These are phyloP conservation scores for Dioszegia crocea DNA, from an alignment of 768 basidiomycete genomes.

Conservation along the genomic window DNA sequence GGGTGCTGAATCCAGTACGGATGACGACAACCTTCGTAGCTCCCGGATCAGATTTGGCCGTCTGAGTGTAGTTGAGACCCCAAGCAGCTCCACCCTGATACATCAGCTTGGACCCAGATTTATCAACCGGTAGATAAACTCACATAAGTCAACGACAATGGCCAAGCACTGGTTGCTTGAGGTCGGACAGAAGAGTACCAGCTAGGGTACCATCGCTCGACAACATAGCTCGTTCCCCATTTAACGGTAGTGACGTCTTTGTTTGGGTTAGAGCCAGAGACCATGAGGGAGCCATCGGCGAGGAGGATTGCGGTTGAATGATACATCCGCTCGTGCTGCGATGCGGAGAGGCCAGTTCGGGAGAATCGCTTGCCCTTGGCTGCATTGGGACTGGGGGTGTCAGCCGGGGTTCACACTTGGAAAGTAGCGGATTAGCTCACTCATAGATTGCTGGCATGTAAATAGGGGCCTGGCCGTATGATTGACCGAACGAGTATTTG, in stretches of 20 bases:
- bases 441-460: conserved; percentile 77
- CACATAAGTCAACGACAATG: conserved; percentile 64
- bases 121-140: background rate
- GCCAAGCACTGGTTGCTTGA: conserved; percentile 57
- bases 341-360: conserved; percentile 58
- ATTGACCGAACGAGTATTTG: conserved; percentile 54
- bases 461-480: conserved; percentile 71
- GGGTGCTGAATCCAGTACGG: conserved; percentile 62
- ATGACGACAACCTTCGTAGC: conserved; percentile 65
- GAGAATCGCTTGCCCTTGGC: conserved; percentile 69
- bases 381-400: conserved; percentile 55
- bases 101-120: background rate
- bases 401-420: background rate
- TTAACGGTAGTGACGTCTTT: conserved; percentile 61
- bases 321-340: conserved; percentile 74
- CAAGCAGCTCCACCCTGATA: conserved; percentile 66
- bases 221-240: conserved; percentile 67
- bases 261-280: conserved; percentile 75
- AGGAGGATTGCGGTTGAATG: conserved; percentile 86
- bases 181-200: conserved; percentile 80
- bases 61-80: conserved; percentile 66
- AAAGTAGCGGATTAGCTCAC: background rate
- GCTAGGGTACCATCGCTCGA: conserved; percentile 85
- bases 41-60: conserved; percentile 64
- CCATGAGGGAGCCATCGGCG: conserved; percentile 75